phyloP scores from a whole-genome alignment of 1,139 yeast species.

The Geotrichum candidum region DNA sequence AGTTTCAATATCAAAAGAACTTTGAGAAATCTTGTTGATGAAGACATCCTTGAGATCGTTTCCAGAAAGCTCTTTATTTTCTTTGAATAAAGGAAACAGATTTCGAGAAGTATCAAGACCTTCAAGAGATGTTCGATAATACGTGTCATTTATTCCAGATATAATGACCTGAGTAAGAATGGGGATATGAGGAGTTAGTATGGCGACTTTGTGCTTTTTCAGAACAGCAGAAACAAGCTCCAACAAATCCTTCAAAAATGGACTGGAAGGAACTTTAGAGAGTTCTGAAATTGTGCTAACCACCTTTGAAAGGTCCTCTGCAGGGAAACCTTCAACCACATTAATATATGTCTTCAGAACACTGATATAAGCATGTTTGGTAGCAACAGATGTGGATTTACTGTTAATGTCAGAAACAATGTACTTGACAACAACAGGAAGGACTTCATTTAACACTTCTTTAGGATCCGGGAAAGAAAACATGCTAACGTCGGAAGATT shows the following conservation, averaged over 20 bases:
- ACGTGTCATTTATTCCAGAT: slow-evolving; percentile 41
- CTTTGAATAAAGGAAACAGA: slow-evolving; percentile 11
- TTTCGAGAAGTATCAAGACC: slow-evolving; percentile 39
- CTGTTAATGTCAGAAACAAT: slow-evolving; percentile 19
- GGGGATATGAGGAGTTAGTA: slow-evolving; percentile 25
- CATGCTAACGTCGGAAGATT: slow-evolving; percentile 35
- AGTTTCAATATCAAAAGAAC: slow-evolving; percentile 47
- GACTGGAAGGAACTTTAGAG: slow-evolving; percentile 4
- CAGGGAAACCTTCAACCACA: slow-evolving; percentile 19
- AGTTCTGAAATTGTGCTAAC: slow-evolving; percentile 16
- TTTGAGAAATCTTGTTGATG: slow-evolving; percentile 38
- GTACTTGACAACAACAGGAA: slow-evolving; percentile 24
- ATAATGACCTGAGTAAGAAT: slow-evolving; percentile 38
- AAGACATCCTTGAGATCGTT: slow-evolving; percentile 27
- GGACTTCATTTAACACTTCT: slow-evolving; percentile 16
- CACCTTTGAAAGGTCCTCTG: slow-evolving; percentile 11
- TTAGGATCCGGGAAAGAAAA: slow-evolving; percentile 28
- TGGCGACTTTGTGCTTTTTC: slow-evolving; percentile 16
- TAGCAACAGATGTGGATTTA: slow-evolving; percentile 18
- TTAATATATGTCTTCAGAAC: slow-evolving; percentile 19
- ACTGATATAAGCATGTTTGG: slow-evolving; percentile 21
- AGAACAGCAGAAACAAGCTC: slow-evolving; percentile 23
- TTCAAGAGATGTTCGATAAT: slow-evolving; percentile 50
- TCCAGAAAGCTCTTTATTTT: background rate
- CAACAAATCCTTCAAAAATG: slow-evolving; percentile 21